phyloP scores from a whole-genome alignment of 1,139 yeast species.

The Candida albicans region DNA sequence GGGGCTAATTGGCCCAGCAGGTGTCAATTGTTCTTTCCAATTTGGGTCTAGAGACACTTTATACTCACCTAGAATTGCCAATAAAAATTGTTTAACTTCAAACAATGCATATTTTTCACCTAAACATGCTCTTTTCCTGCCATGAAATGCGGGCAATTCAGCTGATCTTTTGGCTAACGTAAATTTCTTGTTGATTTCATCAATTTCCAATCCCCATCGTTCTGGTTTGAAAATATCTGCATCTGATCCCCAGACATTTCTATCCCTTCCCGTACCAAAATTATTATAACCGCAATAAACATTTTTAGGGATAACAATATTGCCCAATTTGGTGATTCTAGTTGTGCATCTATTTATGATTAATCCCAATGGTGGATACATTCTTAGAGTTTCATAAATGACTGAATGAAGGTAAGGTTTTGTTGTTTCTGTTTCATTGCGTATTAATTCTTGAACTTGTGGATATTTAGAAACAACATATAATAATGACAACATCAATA shows the following conservation, averaged over 20 bases:
- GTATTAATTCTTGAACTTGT: slow-evolving; percentile 34
- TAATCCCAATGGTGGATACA: slow-evolving; percentile 60
- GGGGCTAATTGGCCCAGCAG: slow-evolving; percentile 37
- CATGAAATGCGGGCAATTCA: slow-evolving; percentile 57
- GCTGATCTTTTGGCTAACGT: slow-evolving; percentile 44
- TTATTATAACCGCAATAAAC: slow-evolving; percentile 59
- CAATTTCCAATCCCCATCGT: slow-evolving; percentile 52
- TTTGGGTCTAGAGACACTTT: slow-evolving; percentile 35
- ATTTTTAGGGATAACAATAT: slow-evolving; percentile 51
- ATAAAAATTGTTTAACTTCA: slow-evolving; percentile 43
- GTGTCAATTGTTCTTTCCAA: slow-evolving; percentile 56
- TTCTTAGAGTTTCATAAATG: slow-evolving; percentile 52
- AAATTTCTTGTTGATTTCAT: slow-evolving; percentile 40
- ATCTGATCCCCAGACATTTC: slow-evolving; percentile 49
- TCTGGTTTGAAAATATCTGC: slow-evolving; percentile 51
- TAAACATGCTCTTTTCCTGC: slow-evolving; percentile 60
- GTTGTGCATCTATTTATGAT: slow-evolving; percentile 54
- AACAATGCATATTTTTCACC: slow-evolving; percentile 60
- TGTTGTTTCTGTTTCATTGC: slow-evolving; percentile 24
- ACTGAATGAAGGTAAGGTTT: slow-evolving; percentile 27
- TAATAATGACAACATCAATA: slow-evolving; percentile 49
- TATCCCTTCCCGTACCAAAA: slow-evolving; percentile 55
- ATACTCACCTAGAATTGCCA: slow-evolving; percentile 35
- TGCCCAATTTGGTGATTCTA: slow-evolving; percentile 37
- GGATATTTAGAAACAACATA: slow-evolving; percentile 47